Evolutionary conservation across 768 basidiomycete species (phyloP).

Genomic region (Boletus reticuloceps): DNA sequence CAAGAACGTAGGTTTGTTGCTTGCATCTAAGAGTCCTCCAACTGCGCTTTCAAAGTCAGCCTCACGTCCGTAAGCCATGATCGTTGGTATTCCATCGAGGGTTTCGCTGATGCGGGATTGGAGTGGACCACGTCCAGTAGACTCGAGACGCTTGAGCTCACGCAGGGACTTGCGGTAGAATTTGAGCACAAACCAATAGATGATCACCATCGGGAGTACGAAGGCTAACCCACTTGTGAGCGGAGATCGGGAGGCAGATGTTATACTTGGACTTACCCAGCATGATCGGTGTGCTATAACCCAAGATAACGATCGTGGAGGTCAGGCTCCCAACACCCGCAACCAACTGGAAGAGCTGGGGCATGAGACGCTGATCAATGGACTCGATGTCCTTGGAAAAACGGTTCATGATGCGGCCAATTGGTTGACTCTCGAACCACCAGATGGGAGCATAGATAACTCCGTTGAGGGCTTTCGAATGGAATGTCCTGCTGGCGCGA

Average conservation of each 20-base stretch:
- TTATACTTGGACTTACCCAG: slow-evolving; percentile 34
- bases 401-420: slow-evolving; percentile 47
- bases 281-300: slow-evolving; percentile 30
- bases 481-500: slow-evolving; percentile 27
- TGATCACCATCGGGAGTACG: slow-evolving; percentile 22
- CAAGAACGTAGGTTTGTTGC: slow-evolving; percentile 29
- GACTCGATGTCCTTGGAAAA: slow-evolving; percentile 42
- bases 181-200: slow-evolving; percentile 41
- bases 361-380: slow-evolving; percentile 38
- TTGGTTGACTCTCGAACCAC: slow-evolving; percentile 35
- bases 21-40: slow-evolving; percentile 20
- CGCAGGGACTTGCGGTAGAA: slow-evolving; percentile 49
- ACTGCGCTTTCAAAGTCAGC: slow-evolving; percentile 24
- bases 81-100: slow-evolving; percentile 44
- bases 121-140: slow-evolving; percentile 44
- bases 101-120: slow-evolving; percentile 53
- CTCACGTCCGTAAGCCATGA: slow-evolving; percentile 45
- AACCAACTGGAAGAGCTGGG: slow-evolving; percentile 27
- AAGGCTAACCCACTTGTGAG: slow-evolving; percentile 24
- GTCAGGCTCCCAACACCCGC: slow-evolving; percentile 23
- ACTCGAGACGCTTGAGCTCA: slow-evolving; percentile 46
- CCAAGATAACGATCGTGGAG: slow-evolving; percentile 23
- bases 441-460: slow-evolving; percentile 26
- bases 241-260: background rate
- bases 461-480: slow-evolving; percentile 22